Conservation (phyloP, 2,329 filamentous ascomycete species). For the Curvularia sp. region DNA sequence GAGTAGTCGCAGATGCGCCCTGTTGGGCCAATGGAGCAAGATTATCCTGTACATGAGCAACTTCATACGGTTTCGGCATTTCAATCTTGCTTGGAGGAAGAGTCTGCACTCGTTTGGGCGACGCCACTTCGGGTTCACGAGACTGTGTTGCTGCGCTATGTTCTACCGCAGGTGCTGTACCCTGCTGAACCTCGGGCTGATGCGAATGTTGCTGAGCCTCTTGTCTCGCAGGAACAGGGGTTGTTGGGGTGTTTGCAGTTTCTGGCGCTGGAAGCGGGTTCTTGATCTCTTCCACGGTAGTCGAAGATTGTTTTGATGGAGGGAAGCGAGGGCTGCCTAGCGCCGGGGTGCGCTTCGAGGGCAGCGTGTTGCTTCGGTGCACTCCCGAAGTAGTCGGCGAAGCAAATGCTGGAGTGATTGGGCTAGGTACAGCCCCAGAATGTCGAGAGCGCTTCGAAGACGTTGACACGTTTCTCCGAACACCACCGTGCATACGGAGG, state of each 20-base stretch:
- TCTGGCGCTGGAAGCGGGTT: constrained; percentile 29
- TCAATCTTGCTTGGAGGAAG: constrained; percentile 36
- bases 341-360: constrained; percentile 84
- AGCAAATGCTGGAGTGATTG: constrained; percentile 52
- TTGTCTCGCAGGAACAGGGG: constrained; percentile 18
- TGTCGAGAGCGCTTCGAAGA: constrained; percentile 86
- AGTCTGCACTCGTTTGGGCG: constrained; percentile 31
- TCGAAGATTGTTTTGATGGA: constrained; percentile 57
- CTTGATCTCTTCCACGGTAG: constrained; percentile 47
- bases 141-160: constrained; percentile 18
- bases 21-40: constrained; percentile 17
- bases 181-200: constrained; percentile 5
- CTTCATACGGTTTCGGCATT: constrained; percentile 30
- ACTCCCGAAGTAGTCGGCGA: constrained; percentile 61
- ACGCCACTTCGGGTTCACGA: constrained; percentile 15
- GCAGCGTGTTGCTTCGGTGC: constrained; percentile 89
- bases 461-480: constrained; percentile 88
- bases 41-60: constrained; percentile 2
- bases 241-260: constrained; percentile 22
- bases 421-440: constrained; percentile 74
- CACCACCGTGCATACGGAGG: constrained; percentile 77
- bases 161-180: constrained; percentile 14
- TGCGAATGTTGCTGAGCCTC: constrained; percentile 11
- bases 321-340: constrained; percentile 54
- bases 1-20: constrained; percentile 36